A percentile compares a stretch with the other conserved stretches of the same genome.
Evolutionary conservation across 495 filamentous ascomycete genomes (phyloP).

Genomic region (Lophium mytilinum): DNA sequence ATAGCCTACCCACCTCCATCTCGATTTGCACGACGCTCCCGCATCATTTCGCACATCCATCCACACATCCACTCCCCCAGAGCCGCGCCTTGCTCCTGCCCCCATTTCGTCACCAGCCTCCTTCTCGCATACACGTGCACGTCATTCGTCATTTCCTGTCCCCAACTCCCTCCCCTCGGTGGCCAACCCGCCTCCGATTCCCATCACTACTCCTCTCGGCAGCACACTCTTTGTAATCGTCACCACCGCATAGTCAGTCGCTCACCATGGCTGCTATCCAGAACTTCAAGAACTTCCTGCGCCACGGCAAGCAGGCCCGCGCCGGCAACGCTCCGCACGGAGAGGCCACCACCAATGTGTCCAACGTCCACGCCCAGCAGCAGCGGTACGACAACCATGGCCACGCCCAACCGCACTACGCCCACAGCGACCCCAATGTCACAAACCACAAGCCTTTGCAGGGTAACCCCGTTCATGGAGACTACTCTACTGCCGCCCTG

Average conservation of each 20-base stretch:
- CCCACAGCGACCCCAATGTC: constrained; percentile 47
- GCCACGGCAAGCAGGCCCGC: constrained; percentile 94
- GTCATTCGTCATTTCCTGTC: no score
- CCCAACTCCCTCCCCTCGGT: no score
- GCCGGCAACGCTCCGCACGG: constrained; percentile 51
- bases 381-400: constrained; percentile 40
- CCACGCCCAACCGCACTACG: constrained; percentile 47
- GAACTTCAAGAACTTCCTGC: constrained; percentile 95
- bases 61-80: neutral
- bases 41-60: no score
- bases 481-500: constrained; percentile 51
- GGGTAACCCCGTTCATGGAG: constrained; percentile 28
- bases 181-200: no score
- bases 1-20: neutral
- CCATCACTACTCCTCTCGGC: neutral
- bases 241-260: neutral
- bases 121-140: neutral
- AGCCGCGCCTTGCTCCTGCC: neutral
- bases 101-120: neutral
- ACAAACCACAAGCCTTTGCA: constrained; percentile 37
- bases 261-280: constrained; percentile 53
- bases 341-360: constrained; percentile 61
- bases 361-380: constrained; percentile 58
- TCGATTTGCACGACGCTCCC: neutral
- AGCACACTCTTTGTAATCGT: neutral